Evolutionary conservation across 306 rosid genomes (phyloP), one percentile per base, ranked within the genome.

Genomic region (Cicer pinnatifidum): DNA sequence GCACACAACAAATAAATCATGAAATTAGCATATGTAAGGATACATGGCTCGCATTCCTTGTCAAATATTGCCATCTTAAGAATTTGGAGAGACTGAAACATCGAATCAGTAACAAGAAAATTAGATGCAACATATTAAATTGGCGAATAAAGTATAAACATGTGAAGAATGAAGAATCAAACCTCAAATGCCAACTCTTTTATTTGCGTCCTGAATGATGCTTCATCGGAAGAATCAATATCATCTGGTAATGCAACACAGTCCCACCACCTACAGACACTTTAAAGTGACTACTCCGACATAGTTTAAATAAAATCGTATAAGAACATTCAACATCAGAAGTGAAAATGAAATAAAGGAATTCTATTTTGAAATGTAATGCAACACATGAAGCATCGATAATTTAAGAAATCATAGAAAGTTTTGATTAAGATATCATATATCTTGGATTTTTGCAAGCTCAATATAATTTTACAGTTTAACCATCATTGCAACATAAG

Each of bases 201-300:
- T 75, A 94, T 87, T 80, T 88, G 95, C 89, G 79, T 80, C 80
- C 97, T 85, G 82, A 91, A 94, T 45, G 84, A 75, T 64, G 78
- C 80, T 83, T 94, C 99, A 73, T 88, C 88, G 1, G 91, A 86
- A 83, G 92, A 73, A 75, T 88, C 84, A 8, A 94, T 75, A 75
- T 94, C 97, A 69, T 85, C 87, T 45, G 99, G 99, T 89, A 91
- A 84, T 15, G 96, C 91, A 80, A 94, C 56, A 63, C 96, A 94
- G 46, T 94, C 97, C 99, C 99, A 94, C 99, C 99, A 91, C 95
- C 99, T 94, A 81, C 19, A 73, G 71, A 75, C 20, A 78, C 43
- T 62, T 76, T 9, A 35, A 60, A 75, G 62, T 57, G 58, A 64
- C 45, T 71, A 17, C 45, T 61, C 70, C 20, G 46, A 35, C 61